phyloP scores from a whole-genome alignment of 306 rosid species.

The Carpinus fangiana region DNA sequence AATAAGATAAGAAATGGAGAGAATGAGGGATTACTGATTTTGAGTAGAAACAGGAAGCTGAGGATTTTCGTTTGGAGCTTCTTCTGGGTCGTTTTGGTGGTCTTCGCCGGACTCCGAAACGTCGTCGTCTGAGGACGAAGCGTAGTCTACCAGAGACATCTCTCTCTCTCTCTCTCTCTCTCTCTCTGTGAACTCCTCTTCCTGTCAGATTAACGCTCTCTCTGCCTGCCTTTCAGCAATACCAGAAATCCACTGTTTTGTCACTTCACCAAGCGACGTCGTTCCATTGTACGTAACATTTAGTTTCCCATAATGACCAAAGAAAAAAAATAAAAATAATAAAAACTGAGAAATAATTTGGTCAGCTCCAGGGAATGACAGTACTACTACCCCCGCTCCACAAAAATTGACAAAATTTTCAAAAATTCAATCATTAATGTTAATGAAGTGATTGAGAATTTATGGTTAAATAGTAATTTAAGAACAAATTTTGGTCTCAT shows the following conservation, averaged over 20 bases:
- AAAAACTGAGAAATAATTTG: no score
- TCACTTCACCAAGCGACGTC: neutral
- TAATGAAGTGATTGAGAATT: no score
- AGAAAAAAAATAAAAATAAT: no score
- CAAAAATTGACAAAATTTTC: no score
- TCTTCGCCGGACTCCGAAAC: constrained; percentile 44
- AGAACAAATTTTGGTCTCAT: no score
- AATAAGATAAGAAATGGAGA: neutral
- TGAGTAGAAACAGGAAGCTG: constrained; percentile 32
- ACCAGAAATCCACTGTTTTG: neutral
- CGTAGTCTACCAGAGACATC: constrained; percentile 93
- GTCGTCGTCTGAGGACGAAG: constrained; percentile 86
- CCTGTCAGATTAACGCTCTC: neutral
- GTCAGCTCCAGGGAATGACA: no score
- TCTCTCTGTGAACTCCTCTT: neutral
- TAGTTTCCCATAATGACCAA: no score
- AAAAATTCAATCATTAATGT: no score
- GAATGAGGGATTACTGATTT: constrained; percentile 41
- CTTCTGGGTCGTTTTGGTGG: constrained; percentile 31
- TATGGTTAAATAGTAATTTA: no score
- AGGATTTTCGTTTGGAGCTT: constrained; percentile 24
- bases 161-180: constrained; percentile 9
- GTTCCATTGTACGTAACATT: neutral
- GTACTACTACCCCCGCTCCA: no score
- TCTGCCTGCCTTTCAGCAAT: neutral